Base-by-base conservation (phyloP, 305 asterid species). In the Salvia sclarea region DNA sequence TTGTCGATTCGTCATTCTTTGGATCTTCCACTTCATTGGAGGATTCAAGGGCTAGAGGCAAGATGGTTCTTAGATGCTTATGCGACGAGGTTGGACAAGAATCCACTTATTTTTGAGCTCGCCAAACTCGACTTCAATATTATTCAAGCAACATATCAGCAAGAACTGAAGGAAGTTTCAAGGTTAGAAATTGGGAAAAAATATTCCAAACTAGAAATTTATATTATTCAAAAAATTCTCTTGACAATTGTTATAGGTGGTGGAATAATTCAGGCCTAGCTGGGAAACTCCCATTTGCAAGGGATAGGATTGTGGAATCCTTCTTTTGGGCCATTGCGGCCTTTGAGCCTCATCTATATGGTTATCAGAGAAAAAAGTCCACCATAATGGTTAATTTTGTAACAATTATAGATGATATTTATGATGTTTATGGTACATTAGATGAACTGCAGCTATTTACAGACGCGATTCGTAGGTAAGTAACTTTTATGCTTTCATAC, bases 51-150 rank as follows among this genome's bases (percentile, higher is more conserved):
- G 1, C 53, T 24, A 2, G 40, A 61, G 5, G 37, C 40, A 24
- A 61, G 54, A 61, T 43, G 54, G 68, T 22, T 40, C 24, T 13
- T 61, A 22, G 68, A 60, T 21, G 66, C 66, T 6, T 60, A 60
- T 12, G 33, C 33, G 6, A 13, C 0, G 6, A 38, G 35, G 5
- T 22, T n/a, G 0, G 40, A 41, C 25, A 22, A 0, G 55, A 43
- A 43, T 61, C 55, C 68, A 14, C 0, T 35, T 1, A 58, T 58
- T 5, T 11, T 58, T 0, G 64, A 58, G 64, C 31, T 58, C 5
- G 47, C 64, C 9, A 58, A 16, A 9, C 64, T 58, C 45, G 30
- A 58, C 28, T 58, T 58, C 64, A 58, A 58, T 35, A 58, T 33
- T 5, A 9, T 35, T 33, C 64, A 58, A 58, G 64, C 47, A 33